Conservation (phyloP, 192 early-diverging fungal genomes). For the Gonapodya sp. region DNA sequence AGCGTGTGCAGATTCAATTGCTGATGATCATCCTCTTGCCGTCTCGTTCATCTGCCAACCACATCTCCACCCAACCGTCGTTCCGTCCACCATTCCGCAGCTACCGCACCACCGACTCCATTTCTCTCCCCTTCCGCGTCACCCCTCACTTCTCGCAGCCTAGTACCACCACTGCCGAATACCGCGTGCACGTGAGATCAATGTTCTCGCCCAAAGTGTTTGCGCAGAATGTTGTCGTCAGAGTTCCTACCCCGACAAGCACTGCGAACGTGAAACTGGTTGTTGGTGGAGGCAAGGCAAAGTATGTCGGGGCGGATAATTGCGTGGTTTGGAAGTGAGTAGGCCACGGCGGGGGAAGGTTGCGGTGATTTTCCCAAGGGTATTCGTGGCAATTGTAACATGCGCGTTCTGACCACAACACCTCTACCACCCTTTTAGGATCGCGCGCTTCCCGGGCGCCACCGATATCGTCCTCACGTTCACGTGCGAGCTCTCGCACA, state of each 20-base stretch:
- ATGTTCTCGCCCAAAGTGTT: constrained; percentile 81
- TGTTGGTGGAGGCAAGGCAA: constrained; percentile 77
- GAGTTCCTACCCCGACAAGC: constrained; percentile 85
- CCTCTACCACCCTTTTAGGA: constrained; percentile 48
- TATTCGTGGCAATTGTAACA: background rate
- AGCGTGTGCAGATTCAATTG: background rate
- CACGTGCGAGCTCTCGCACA: constrained; percentile 64
- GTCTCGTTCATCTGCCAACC: background rate
- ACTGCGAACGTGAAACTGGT: constrained; percentile 73
- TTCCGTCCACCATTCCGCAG: constrained; percentile 23
- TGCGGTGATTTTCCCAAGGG: too few relatives aligned
- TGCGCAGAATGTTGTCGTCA: constrained; percentile 81
- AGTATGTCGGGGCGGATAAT: constrained; percentile 91
- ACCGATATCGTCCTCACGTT: constrained; percentile 73
- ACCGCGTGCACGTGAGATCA: constrained; percentile 78
- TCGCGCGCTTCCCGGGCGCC: constrained; percentile 83
- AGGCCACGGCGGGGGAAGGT: background rate
- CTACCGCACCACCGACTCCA: constrained; percentile 89
- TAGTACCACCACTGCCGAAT: constrained; percentile 71
- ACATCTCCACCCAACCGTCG: background rate
- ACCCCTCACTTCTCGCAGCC: constrained; percentile 86
- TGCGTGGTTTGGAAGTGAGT: constrained; percentile 88
- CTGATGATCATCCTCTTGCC: background rate
- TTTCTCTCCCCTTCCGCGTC: constrained; percentile 91
- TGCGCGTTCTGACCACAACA: background rate